Base-by-base conservation (phyloP, 2,329 filamentous ascomycete genomes). In the Paracorniculantispora psalliotae region DNA sequence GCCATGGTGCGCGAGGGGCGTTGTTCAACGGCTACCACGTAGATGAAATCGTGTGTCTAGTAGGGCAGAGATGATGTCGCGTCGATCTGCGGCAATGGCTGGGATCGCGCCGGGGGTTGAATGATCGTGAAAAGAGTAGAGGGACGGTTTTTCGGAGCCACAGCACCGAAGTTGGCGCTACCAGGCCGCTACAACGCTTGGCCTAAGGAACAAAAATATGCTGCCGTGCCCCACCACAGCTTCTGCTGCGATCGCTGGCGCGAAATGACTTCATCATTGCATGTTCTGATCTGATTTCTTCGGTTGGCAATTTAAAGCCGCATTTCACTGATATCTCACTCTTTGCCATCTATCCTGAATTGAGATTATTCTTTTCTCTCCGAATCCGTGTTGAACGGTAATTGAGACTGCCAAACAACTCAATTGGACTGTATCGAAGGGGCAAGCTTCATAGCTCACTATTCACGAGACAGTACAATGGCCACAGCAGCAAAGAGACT, bases 401-500 rank as follows among this genome's bases (percentile, higher is more conserved):
- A 13, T 1, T 1, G 35, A n/a, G n/a, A n/a, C 17, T 23, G 19
- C 30, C 50, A 60, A 61, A 69, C 57, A 64, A 54, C 62, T 65
- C 57, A 46, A 53, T 59, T 53, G 30, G 39, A 28, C 43, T 4
- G n/a, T 4, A 17, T 26, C 25, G 8, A 47, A 35, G 21, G 57
- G 13, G 57, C 59, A 57, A 46, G 52, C 53, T 37, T 43, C 46
- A 7, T 17, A 25, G n/a, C 39, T 30, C 58, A 26, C 58, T n/a
- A n/a, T n/a, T n/a, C n/a, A n/a, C n/a, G n/a, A n/a, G n/a, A 50
- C 10, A 37, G 13, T 30, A 59, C 62, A 68, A 76, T 71, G 73
- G 83, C 85, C 74, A 76, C 81, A 56, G 78, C 81, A 64, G 80
- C 81, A 64, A 96, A 92, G 77, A 88, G 86, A 74, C 80, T 99